Evolutionary conservation across 495 filamentous ascomycete genomes (phyloP), one percentile per base, ranked within the genome.

Genomic region (Opeltia flavorubescens): DNA sequence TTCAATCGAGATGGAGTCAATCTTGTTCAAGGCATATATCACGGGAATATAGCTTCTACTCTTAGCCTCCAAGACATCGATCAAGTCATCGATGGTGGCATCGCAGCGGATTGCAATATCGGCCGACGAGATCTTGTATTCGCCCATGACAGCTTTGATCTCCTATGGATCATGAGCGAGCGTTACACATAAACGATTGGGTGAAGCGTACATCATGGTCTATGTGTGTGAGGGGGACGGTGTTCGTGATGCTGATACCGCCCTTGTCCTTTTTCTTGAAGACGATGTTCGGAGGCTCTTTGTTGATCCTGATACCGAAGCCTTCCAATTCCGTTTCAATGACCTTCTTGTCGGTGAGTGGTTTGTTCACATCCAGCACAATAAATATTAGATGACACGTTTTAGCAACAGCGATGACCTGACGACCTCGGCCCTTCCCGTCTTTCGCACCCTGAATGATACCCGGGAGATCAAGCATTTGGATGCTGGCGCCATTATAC

Each of bases 231-330:
- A 98, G 71, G 0, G 87, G 87, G 24, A 86, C 78, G 23, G 91
- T 98, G 68, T 78, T 89, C 7, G 88, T 94, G 60, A 98, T 93
- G 55, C 80, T 84, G 56, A 98, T 76, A 20, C 91, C 91, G 55
- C 91, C 91, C 70, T 95, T 96, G 64, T 98, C 93, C 70, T 98
- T 98, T 76, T 98, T 98, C 70, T 81, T 89, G 71, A 96, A 95
- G 15, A 86, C 79, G 57, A 98, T 98, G 62, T 98, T 98, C 25
- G 93, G 91, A 26, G 91, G 91, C 53, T 79, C 65, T 71, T 96
- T 96, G 71, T 98, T 98, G 68, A 96, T 89, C 50, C 91, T 77
- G 61, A 98, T 96, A 43, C 91, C 91, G 54, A 98, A 98, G 25
- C 91, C 89, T 59, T 98, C 91, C 61, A 98, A 66, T 69, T 98